phyloP scores from a whole-genome alignment of 768 basidiomycete genomes.

The Russula sp. region DNA sequence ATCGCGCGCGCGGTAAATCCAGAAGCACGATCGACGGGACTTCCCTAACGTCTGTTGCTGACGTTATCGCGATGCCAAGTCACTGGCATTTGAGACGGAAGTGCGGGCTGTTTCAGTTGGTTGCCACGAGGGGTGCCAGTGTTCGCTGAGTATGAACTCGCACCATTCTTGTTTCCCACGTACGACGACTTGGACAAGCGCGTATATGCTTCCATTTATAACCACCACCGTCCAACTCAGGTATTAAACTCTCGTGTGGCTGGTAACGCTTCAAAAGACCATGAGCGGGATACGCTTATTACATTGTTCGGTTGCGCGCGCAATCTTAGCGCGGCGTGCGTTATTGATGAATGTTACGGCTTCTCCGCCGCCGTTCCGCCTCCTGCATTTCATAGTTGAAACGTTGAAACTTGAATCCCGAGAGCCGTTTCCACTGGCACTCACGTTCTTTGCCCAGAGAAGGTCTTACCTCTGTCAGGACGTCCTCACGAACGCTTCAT shows the following conservation, averaged over 20 bases:
- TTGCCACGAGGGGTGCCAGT: neutral
- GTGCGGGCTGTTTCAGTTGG: too few species aligned
- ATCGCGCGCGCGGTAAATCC: neutral
- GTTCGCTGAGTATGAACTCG: neutral
- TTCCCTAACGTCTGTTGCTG: neutral
- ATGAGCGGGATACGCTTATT: conserved; percentile 1
- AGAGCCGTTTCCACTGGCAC: neutral
- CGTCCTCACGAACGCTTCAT: conserved; percentile 33
- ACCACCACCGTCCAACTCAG: neutral
- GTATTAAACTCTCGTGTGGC: neutral
- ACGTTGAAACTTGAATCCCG: neutral
- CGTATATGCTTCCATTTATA: neutral
- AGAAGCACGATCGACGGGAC: neutral
- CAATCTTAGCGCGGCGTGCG: neutral
- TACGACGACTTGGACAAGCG: too few species aligned
- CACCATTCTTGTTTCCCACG: too few species aligned
- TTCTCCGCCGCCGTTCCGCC: conserved; percentile 5
- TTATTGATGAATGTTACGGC: neutral
- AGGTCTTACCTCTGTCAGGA: neutral
- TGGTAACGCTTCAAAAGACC: neutral
- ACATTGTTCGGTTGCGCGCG: neutral
- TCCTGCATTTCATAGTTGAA: conserved; percentile 4
- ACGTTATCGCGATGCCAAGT: too few species aligned
- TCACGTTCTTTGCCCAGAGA: neutral
- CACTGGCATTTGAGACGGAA: too few species aligned